These are phyloP conservation scores for Hysterangium stoloniferum DNA, from an alignment of 768 basidiomycete genomes.

Conservation along the genomic window DNA sequence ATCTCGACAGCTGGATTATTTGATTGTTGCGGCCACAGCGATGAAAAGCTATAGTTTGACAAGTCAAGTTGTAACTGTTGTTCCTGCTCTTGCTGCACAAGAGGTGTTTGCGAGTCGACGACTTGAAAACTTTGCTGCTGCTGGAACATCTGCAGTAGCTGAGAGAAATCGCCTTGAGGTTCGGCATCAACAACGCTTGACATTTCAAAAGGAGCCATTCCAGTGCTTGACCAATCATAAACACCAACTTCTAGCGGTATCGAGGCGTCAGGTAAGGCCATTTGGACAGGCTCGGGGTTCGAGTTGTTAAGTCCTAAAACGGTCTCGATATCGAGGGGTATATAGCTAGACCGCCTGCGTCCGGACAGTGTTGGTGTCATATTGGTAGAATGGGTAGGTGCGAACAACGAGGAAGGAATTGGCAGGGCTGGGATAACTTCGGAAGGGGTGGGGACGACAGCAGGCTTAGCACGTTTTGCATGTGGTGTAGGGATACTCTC, in stretches of 20 bases:
- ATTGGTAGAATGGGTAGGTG: background rate
- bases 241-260: slow-evolving; percentile 5
- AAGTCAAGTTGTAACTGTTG: too few species aligned
- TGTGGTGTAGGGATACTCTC: background rate
- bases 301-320: background rate
- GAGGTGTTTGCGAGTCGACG: background rate
- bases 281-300: slow-evolving; percentile 3
- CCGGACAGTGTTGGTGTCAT: background rate
- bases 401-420: background rate
- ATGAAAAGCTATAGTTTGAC: background rate
- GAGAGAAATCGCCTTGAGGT: background rate
- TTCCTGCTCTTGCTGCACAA: background rate
- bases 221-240: slow-evolving; percentile 5
- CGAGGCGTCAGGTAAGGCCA: background rate
- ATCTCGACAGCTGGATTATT: background rate
- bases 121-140: background rate
- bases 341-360: background rate
- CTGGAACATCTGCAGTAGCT: slow-evolving; percentile 3
- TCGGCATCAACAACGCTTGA: background rate
- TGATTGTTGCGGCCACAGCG: background rate
- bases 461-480: slow-evolving; percentile 3
- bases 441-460: background rate
- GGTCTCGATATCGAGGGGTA: background rate
- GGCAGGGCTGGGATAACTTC: background rate
- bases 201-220: background rate